Conservation (phyloP, 192 early-diverging fungal genomes). For the Chytriomyces confervae region DNA sequence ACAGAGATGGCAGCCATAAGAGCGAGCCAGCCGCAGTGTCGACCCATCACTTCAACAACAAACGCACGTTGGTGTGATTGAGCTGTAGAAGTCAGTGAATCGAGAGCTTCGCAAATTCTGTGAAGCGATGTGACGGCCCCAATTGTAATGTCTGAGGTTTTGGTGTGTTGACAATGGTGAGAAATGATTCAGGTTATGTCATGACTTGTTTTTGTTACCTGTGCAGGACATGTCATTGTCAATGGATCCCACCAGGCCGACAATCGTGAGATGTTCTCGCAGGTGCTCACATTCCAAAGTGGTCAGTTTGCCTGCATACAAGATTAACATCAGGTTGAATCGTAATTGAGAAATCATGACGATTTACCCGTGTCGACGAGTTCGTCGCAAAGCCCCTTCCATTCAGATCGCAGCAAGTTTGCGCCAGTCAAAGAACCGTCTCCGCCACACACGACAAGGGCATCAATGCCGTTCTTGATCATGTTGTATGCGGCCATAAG, state of each 20-base stretch:
- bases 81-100: conserved; percentile 91
- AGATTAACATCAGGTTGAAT: too few relatives aligned
- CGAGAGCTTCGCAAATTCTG: conserved; percentile 94
- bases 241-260: conserved; percentile 95
- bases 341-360: too few relatives aligned
- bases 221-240: conserved; percentile 86
- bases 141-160: conserved; percentile 90
- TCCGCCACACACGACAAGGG: conserved; percentile 93
- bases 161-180: neutral
- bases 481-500: conserved; percentile 82
- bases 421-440: conserved; percentile 98
- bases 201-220: conserved; percentile 10
- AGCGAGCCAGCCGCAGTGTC: conserved; percentile 97
- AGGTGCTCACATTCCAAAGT: conserved; percentile 64
- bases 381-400: conserved; percentile 81
- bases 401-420: conserved; percentile 88
- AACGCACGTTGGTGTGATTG: conserved; percentile 95
- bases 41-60: conserved; percentile 98
- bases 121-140: conserved; percentile 92
- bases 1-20: conserved; percentile 73
- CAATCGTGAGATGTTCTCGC: conserved; percentile 81
- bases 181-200: neutral
- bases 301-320: conserved; percentile 58
- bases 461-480: conserved; percentile 91
- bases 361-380: conserved; percentile 62